Base-by-base conservation (phyloP, 176 grass and related monocot species). In the Carex pumila region DNA sequence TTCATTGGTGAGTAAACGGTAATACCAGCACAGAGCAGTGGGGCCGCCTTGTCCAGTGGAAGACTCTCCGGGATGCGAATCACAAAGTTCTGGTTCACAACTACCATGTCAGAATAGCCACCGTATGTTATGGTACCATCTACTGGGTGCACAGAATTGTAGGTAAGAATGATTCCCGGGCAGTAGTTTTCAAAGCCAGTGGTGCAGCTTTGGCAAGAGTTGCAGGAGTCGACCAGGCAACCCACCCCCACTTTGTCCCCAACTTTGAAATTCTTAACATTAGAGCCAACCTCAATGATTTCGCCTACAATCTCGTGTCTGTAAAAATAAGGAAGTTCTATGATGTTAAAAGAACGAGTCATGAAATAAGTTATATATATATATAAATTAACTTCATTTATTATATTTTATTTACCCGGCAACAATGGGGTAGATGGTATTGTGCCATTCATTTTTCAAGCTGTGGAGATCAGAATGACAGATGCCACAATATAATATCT, bases 261-360 rank as follows among this genome's bases (percentile, higher is more conserved):
- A 1, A 84, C 4, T 55, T 88, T 89, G 82, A 89, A 92, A 15
- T 74, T 88, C 5, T 37, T 53, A 76, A 92, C 93, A 30, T 83
- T 89, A 72, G 83, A 81, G 7, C 93, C 93, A 0, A 91, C 83
- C 57, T 93, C 89, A 2, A 80, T 91, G 21, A 96, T 82, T 60
- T 88, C 80, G 0, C 93, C 93, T n/a, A 86, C 87, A 79, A 93
- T 96, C 89, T 96, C 93, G 53, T 96, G 93, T 11, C 90, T 92
- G 87, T 34, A 39, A 12, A 45, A 29, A 43, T 29, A 75, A 53
- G 36, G 18, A 31, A 61, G 3, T 7, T 17, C 29, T 14, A 73
- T 13, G 5, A 8, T 6, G 21, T 53, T 17, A 53, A 25, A 30
- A 53, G 47, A 12, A 25, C 7, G 10, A 74, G n/a, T 2, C 45